Evolutionary conservation across 352 stramenopile species (phyloP), one percentile per base, ranked within the genome.

Genomic region (Phytopythium chamaehyphon): DNA sequence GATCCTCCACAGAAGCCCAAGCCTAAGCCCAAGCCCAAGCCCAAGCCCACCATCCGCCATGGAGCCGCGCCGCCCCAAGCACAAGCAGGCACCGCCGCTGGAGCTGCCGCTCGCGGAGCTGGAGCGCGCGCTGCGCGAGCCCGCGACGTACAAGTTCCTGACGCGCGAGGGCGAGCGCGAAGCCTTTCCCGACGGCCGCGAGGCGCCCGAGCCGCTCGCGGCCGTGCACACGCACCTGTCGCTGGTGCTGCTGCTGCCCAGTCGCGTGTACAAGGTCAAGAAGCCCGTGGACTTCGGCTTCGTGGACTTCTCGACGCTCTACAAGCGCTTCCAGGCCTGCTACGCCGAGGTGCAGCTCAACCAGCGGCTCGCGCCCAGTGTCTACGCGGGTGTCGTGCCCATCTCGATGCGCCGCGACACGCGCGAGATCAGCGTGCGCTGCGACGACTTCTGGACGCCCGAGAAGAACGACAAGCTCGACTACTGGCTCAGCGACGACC

Each of bases 151-250:
- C 52, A 47, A 45, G 46, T 70, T 66, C 50, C 11, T 38, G 9
- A 52, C 39, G 6, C 6, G 24, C 0, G 53, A 67, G 11, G 44
- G 42, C 4, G 50, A 64, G 23, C 53, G 55, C 42, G 44, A 24
- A 21, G 69, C 61, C 9, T 76, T 75, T 26, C 60, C 61, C 4
- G 22, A 39, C 22, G 51, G 33, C 0, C 14, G 18, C 0, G 23
- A 51, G 6, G 23, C 33, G 24, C 14, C 24, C 6, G 57, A 57
- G 2, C 16, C 36, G 37, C 60, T 86, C 26, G 38, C 53, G 1
- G 68, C 86, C 22, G 64, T 86, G 40, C 75, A 87, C 53, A 90
- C 78, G 55, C 78, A 90, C 67, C 72, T 90, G 64, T 90, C 78
- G 31, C 81, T 90, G 75, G 76, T 87, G 1, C 77, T 86, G 39